Evolutionary conservation across 192 early-diverging fungal genomes (phyloP).

Genomic region (Coemansia sp.): DNA sequence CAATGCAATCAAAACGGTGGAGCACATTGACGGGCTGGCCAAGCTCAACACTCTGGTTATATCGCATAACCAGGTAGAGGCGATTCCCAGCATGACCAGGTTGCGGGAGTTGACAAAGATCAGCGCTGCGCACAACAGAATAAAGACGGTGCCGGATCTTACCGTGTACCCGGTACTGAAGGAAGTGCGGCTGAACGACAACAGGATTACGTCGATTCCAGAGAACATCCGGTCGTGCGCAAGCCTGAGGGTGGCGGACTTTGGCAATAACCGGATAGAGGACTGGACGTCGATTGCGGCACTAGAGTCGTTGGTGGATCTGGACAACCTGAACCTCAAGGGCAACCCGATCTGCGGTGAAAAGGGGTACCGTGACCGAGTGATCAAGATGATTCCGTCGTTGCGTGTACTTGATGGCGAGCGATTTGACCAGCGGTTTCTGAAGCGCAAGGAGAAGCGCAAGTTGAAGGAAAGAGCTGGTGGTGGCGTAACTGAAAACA

Average conservation of each 20-base stretch:
- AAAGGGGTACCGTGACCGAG: conserved; percentile 10
- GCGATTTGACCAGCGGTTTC: conserved; percentile 19
- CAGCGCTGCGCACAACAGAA: conserved; percentile 68
- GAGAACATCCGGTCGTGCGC: conserved; percentile 55
- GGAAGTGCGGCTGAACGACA: conserved; percentile 75
- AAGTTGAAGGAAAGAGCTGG: conserved; percentile 2
- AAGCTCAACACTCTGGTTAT: conserved; percentile 76
- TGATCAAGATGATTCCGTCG: conserved; percentile 8
- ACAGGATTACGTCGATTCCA: conserved; percentile 62
- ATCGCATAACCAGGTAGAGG: conserved; percentile 71
- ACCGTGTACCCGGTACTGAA: conserved; percentile 57
- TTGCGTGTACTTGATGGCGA: conserved; percentile 18
- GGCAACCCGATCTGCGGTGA: conserved; percentile 23
- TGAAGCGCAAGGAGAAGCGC: conserved; percentile 21
- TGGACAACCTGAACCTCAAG: conserved; percentile 24
- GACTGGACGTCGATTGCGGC: conserved; percentile 52
- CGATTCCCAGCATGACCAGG: conserved; percentile 54
- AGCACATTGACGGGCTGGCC: conserved; percentile 57
- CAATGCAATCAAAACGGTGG: conserved; percentile 66
- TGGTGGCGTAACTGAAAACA: background rate
- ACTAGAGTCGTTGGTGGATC: conserved; percentile 1
- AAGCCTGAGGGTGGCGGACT: conserved; percentile 67
- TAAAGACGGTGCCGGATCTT: conserved; percentile 67
- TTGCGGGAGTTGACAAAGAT: conserved; percentile 71
- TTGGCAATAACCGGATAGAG: conserved; percentile 66